Evolutionary conservation across 768 basidiomycete genomes (phyloP).

Genomic region (Auricularia heimuer): DNA sequence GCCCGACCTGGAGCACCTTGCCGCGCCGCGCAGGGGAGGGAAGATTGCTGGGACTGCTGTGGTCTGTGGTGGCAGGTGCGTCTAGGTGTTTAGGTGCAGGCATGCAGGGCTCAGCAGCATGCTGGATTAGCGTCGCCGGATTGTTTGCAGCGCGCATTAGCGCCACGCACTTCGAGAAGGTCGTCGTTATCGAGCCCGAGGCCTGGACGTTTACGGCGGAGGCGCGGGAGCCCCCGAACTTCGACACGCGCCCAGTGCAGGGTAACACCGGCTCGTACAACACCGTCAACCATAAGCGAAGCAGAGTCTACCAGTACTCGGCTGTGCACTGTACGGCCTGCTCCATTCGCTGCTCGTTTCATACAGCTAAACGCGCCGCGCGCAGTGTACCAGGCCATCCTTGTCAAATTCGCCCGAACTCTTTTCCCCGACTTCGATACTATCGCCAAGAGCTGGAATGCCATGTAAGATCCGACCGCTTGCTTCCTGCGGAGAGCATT

Average conservation of each 20-base stretch:
- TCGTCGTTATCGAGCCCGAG: conserved; percentile 25
- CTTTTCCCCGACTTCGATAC: not conserved
- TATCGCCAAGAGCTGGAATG: not conserved
- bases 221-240: conserved; percentile 6
- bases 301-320: conserved; percentile 20
- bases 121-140: conserved; percentile 20
- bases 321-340: conserved; percentile 14
- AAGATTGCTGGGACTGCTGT: not conserved
- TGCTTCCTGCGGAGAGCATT: not conserved
- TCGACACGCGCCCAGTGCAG: conserved; percentile 7
- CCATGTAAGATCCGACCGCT: not conserved
- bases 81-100: not conserved
- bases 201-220: conserved; percentile 17
- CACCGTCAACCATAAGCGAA: conserved; percentile 8
- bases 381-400: not conserved
- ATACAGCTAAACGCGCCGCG: not conserved
- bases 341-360: conserved; percentile 4
- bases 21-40: not conserved
- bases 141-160: conserved; percentile 23
- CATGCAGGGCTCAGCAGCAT: not conserved
- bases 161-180: conserved; percentile 24
- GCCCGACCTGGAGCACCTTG: not conserved
- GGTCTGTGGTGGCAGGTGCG: not conserved
- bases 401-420: not conserved
- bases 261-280: conserved; percentile 9